Base-by-base conservation (phyloP, 805 yeast species). In the Ogataea glucozyma region DNA sequence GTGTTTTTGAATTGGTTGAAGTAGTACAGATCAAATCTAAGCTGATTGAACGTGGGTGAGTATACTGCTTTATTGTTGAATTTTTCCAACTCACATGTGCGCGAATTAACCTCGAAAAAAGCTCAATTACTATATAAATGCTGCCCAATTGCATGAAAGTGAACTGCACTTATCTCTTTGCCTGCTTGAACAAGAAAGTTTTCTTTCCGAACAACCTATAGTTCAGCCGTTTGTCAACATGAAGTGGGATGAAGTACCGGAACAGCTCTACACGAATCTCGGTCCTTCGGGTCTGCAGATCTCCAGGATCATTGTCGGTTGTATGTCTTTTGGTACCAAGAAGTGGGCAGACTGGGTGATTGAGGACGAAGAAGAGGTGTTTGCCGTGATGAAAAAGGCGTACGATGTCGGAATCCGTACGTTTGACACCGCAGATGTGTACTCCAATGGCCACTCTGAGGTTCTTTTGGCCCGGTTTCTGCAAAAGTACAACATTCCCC, bases 391-490 rank as follows among this genome's bases (percentile, higher is more conserved):
- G 58, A 75, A 75, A 49, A 67, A 64, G 41, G 72, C 73, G 30
- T 75, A 73, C 53, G 78, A 73, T 44, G 34, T 38, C 13, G 78
- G 78, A 6, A 41, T 75, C 19, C 61, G 78, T 47, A 75, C 78
- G 1, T 76, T 61, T 48, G 81, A 75, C 49, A 76, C 80, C 4
- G 79, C 80, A 11, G 73, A 74, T 49, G 54, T 59, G 11, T 76
- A 76, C 49, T 67, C 74, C 19, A 72, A 71, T 51, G 74, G 84
- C 5, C 39, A 53, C 12, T 71, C 79, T 23, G 84, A 78, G 57
- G 53, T 57, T 4, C 47, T 78, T 3, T 37, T 80, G 10, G 79
- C 82, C n/a, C 76, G 77, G 56, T 80, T 78, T 52, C 52, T 80
- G 46, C 68, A 70, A 49, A 65, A 68, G 42, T 78, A 67, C 61